Evolutionary conservation across 1,284 basidiomycete genomes (phyloP).

Genomic region (Mycena sp.): DNA sequence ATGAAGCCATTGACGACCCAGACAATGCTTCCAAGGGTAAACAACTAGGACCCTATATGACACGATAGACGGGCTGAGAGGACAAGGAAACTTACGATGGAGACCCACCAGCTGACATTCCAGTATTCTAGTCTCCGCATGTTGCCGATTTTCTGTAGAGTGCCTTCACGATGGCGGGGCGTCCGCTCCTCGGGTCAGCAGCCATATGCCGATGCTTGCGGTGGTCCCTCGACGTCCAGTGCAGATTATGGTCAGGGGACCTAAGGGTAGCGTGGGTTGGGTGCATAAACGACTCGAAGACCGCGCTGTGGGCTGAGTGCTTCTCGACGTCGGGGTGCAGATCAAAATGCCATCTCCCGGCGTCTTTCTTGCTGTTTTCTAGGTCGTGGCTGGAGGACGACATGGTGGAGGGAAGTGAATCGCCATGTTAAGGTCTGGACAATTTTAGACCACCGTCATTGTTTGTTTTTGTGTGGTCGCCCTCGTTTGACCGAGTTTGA

Average conservation of each 20-base stretch:
- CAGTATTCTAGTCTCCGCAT: conserved; percentile 35
- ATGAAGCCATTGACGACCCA: conserved; percentile 70
- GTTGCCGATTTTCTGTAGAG: conserved; percentile 17
- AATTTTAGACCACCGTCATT: too few species aligned
- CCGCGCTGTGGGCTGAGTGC: conserved; percentile 14
- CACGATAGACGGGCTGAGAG: too few species aligned
- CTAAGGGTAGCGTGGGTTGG: conserved; percentile 28
- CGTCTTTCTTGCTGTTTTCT: conserved; percentile 1
- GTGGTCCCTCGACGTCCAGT: conserved; percentile 31
- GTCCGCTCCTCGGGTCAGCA: conserved; percentile 14
- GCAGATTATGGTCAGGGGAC: background rate
- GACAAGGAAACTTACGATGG: conserved; percentile 24
- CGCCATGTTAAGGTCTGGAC: too few species aligned
- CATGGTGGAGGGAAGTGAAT: conserved; percentile 4
- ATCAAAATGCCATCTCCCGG: conserved; percentile 25
- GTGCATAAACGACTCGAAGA: conserved; percentile 27
- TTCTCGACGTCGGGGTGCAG: conserved; percentile 28
- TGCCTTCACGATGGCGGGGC: background rate
- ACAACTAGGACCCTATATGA: conserved; percentile 33
- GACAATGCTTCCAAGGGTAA: conserved; percentile 53
- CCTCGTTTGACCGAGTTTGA: too few species aligned
- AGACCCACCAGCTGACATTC: conserved; percentile 38
- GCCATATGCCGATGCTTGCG: conserved; percentile 25
- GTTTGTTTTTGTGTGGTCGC: too few species aligned
- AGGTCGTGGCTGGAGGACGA: conserved; percentile 9